Conservation (phyloP, 2,329 filamentous ascomycete species). For the Claviceps quebecensis region DNA sequence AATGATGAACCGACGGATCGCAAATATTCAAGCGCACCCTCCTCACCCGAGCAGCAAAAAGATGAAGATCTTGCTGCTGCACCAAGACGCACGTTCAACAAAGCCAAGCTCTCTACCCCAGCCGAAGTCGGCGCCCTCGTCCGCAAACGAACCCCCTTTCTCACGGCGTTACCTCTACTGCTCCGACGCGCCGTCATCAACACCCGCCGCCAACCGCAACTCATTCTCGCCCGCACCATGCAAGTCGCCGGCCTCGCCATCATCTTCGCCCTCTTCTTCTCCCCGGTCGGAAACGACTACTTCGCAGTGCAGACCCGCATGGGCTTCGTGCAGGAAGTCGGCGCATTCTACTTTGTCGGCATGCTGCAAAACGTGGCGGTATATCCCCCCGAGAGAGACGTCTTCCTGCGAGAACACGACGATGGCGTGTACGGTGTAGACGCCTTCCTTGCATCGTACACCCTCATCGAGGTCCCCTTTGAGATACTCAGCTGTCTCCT, state of each 20-base stretch:
- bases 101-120: constrained; percentile 43
- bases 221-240: constrained; percentile 51
- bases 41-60: constrained; percentile 4
- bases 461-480: constrained; percentile 56
- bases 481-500: constrained; percentile 51
- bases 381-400: constrained; percentile 58
- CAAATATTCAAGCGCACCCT: too few species aligned
- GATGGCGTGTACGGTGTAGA: constrained; percentile 59
- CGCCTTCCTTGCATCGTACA: constrained; percentile 58
- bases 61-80: constrained; percentile 4
- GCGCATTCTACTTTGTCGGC: constrained; percentile 59
- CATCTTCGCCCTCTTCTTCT: constrained; percentile 55
- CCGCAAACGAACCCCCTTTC: constrained; percentile 47
- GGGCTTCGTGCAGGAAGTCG: constrained; percentile 59
- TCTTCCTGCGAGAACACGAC: constrained; percentile 65
- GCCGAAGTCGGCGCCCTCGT: constrained; percentile 58
- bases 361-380: constrained; percentile 70
- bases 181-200: constrained; percentile 56
- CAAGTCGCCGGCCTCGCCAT: constrained; percentile 51
- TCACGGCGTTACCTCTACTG: constrained; percentile 51
- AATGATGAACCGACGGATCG: neutral
- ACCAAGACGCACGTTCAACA: constrained; percentile 29
- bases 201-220: constrained; percentile 48
- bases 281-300: constrained; percentile 56
- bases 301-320: constrained; percentile 58